Evolutionary conservation across 148 eudicot genomes (phyloP).

Genomic region (Spergularia marina): DNA sequence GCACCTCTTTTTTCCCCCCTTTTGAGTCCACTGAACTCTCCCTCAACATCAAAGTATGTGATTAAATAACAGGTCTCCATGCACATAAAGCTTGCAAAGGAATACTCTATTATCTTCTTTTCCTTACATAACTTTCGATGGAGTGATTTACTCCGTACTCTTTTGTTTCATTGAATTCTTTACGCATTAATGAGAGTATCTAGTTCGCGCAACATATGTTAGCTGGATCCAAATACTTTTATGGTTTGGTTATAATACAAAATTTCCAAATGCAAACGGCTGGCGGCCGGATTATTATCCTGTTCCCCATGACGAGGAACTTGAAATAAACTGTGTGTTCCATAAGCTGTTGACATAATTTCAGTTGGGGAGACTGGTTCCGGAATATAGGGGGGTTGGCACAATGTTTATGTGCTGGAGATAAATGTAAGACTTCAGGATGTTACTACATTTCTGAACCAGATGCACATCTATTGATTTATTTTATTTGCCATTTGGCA

Average conservation of each 20-base stretch:
- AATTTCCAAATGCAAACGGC: too few species aligned
- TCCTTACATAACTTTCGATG: conserved; percentile 18
- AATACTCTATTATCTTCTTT: neutral
- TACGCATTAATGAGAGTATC: neutral
- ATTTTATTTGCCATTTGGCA: too few species aligned
- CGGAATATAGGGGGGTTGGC: neutral
- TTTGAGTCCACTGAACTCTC: conserved; percentile 11
- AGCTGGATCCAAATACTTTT: conserved; percentile 24
- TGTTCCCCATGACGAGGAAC: conserved; percentile 22
- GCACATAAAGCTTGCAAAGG: conserved; percentile 13
- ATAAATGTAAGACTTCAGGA: too few species aligned
- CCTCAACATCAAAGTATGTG: conserved; percentile 18
- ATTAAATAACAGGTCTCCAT: conserved; percentile 22
- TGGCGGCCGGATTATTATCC: neutral
- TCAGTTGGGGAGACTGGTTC: neutral
- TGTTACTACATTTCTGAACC: too few species aligned
- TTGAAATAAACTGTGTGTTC: conserved; percentile 6
- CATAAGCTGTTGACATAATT: neutral
- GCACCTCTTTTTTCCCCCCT: neutral
- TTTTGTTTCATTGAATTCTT: too few species aligned
- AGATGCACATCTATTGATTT: too few species aligned
- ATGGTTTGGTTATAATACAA: neutral
- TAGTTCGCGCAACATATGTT: conserved; percentile 7
- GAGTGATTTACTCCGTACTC: too few species aligned
- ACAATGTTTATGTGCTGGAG: too few species aligned